Evolutionary conservation across 179 eudicot genomes (phyloP).

Genomic region (Silene noctiflora): DNA sequence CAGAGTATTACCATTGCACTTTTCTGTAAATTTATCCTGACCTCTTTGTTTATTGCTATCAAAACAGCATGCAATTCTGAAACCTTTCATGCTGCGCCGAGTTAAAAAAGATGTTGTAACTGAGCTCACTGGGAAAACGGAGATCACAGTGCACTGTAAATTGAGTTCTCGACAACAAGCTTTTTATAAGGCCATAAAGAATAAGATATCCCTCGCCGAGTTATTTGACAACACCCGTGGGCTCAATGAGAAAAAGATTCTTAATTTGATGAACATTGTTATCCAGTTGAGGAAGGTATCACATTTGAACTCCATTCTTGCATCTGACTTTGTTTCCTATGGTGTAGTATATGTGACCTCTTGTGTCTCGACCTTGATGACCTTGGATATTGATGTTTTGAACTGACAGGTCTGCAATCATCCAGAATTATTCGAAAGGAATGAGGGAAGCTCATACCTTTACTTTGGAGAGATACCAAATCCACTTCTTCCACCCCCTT

Average conservation of each 20-base stretch:
- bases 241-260: slow-evolving; percentile 80
- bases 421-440: slow-evolving; percentile 97
- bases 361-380: slow-evolving; percentile 10
- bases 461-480: slow-evolving; percentile 80
- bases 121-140: slow-evolving; percentile 88
- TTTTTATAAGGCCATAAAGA: slow-evolving; percentile 95
- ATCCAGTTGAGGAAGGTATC: slow-evolving; percentile 94
- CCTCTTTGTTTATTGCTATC: slow-evolving; percentile 8
- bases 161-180: slow-evolving; percentile 97
- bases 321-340: slow-evolving; percentile 7
- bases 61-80: slow-evolving; percentile 90
- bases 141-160: slow-evolving; percentile 87
- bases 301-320: slow-evolving; percentile 13
- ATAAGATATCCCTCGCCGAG: slow-evolving; percentile 93
- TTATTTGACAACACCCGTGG: slow-evolving; percentile 91
- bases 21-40: background rate
- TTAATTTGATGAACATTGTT: slow-evolving; percentile 95
- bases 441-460: slow-evolving; percentile 89
- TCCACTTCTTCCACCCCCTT: slow-evolving; percentile 80
- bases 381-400: slow-evolving; percentile 2
- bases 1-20: background rate
- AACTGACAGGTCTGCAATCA: slow-evolving; percentile 88
- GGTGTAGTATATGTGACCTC: background rate
- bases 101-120: slow-evolving; percentile 93
- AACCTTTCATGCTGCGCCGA: slow-evolving; percentile 96